Percentiles rank a stretch among this genome's conserved stretches.
phyloP scores from a whole-genome alignment of 169 alveolate species.

The Eimeria acervulina region DNA sequence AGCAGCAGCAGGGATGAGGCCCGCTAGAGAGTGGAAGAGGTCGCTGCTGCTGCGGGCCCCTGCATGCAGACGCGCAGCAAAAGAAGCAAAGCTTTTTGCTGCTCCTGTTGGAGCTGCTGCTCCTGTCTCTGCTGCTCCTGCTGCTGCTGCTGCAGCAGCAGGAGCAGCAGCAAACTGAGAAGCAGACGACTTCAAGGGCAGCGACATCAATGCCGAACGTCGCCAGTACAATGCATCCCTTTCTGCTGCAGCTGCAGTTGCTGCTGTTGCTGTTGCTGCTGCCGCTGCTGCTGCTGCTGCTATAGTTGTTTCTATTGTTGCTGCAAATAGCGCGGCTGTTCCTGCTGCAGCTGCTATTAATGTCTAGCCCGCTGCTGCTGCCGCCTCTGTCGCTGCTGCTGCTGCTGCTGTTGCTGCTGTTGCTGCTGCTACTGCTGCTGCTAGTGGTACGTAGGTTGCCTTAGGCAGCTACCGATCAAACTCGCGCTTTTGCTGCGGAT shows the following conservation, averaged over 20 bases:
- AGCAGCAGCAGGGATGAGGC: slow-evolving; percentile 36
- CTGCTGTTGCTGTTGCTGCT: slow-evolving; percentile 21
- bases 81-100: background rate
- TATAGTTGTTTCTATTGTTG: background rate
- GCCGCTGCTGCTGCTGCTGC: background rate
- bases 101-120: too few relatives aligned
- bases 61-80: slow-evolving; percentile 50
- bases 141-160: background rate
- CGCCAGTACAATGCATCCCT: too few relatives aligned
- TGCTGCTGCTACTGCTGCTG: background rate
- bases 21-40: slow-evolving; percentile 14
- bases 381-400: background rate
- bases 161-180: too few relatives aligned
- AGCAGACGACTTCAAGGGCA: background rate
- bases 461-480: too few relatives aligned
- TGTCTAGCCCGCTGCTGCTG: background rate
- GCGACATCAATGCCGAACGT: background rate
- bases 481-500: too few relatives aligned
- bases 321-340: background rate
- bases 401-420: slow-evolving; percentile 17
- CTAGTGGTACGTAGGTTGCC: background rate
- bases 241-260: background rate
- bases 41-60: slow-evolving; percentile 54
- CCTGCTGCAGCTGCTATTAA: background rate
- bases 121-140: background rate